Conservation (phyloP, 2,329 filamentous ascomycete species). For the Sclerotiophoma versabilis region DNA sequence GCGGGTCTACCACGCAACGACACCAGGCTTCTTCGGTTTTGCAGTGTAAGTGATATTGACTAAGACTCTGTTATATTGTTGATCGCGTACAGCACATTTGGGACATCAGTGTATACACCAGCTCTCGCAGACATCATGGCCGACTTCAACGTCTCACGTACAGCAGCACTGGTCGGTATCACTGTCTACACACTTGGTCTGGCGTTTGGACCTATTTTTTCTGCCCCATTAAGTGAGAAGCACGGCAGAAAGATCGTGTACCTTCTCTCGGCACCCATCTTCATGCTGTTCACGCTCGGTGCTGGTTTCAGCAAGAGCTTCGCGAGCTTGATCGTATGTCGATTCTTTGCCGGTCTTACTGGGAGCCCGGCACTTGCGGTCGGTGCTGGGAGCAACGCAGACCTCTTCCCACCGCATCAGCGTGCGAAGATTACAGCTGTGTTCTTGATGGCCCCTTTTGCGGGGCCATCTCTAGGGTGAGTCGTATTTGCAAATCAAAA, state of each 20-base stretch:
- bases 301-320: constrained; percentile 61
- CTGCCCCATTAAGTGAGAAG: constrained; percentile 66
- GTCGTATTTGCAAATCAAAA: neutral
- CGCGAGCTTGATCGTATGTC: constrained; percentile 59
- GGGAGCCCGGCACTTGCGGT: constrained; percentile 64
- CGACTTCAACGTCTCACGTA: constrained; percentile 63
- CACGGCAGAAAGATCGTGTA: constrained; percentile 64
- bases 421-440: constrained; percentile 46
- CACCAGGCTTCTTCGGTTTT: constrained; percentile 47
- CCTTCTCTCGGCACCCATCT: constrained; percentile 54
- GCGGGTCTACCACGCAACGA: constrained; percentile 42
- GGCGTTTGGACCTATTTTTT: constrained; percentile 65
- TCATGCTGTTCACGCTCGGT: constrained; percentile 64
- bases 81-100: constrained; percentile 55
- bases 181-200: constrained; percentile 68
- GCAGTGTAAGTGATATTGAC: constrained; percentile 39
- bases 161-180: constrained; percentile 65
- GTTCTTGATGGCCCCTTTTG: constrained; percentile 52
- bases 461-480: constrained; percentile 49
- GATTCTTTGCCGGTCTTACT: constrained; percentile 77
- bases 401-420: constrained; percentile 45
- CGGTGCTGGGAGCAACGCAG: constrained; percentile 52
- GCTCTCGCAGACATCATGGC: constrained; percentile 56
- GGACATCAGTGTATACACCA: constrained; percentile 62
- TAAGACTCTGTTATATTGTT: neutral